Conservation (phyloP, 139 green algal species). For the Chlamydomonas asymmetrica region DNA sequence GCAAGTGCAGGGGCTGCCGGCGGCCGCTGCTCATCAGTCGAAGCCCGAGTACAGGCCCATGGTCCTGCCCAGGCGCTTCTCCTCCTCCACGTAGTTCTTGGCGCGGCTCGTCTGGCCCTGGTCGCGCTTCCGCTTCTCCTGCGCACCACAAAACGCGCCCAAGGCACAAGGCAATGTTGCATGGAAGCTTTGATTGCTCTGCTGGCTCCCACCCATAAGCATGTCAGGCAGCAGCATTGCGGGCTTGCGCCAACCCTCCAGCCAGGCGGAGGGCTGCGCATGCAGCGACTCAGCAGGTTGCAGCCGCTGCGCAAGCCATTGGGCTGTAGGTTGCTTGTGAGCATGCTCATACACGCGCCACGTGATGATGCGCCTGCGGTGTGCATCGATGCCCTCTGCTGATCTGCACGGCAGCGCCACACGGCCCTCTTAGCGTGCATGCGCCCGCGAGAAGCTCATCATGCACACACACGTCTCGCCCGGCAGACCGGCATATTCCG, state of each 20-base stretch:
- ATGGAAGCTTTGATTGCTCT: not conserved
- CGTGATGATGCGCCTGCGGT: too few relatives aligned
- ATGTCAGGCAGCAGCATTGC: not conserved
- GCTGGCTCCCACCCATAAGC: not conserved
- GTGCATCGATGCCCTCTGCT: too few relatives aligned
- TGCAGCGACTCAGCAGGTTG: not conserved
- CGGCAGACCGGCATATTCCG: too few relatives aligned
- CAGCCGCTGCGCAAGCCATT: conserved; percentile 4
- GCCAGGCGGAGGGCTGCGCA: not conserved
- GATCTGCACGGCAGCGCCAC: too few relatives aligned
- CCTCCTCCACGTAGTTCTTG: conserved; percentile 75
- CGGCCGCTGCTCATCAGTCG: conserved; percentile 18
- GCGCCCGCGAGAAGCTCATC: too few relatives aligned
- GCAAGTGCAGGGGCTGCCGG: too few relatives aligned
- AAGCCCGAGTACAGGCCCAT: conserved; percentile 39
- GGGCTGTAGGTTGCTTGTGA: not conserved
- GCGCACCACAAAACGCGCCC: not conserved
- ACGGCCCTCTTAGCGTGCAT: too few relatives aligned
- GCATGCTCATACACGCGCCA: too few relatives aligned
- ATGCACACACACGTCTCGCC: too few relatives aligned
- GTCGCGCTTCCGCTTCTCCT: conserved; percentile 77
- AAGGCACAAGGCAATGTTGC: not conserved
- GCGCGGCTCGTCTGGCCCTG: conserved; percentile 39
- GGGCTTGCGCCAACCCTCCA: not conserved
- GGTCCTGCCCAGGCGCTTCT: conserved; percentile 60